A percentile compares a stretch with the other conserved stretches of the same genome.
These are phyloP conservation scores for Ustilago crameri DNA, from an alignment of 1,284 basidiomycete species.

Conservation along the genomic window DNA sequence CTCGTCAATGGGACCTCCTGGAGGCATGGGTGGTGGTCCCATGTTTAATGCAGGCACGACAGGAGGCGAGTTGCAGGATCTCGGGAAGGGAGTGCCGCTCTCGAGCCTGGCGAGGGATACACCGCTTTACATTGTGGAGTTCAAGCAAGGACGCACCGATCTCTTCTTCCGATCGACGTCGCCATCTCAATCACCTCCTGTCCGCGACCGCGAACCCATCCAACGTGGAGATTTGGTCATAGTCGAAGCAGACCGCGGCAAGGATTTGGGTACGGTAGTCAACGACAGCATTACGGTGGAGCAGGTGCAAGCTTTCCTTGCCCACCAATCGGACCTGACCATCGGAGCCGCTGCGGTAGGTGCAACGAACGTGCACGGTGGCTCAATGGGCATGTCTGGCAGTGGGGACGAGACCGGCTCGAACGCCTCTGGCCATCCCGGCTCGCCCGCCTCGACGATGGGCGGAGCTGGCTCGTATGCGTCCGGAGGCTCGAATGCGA, in stretches of 20 bases:
- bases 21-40: constrained; percentile 2
- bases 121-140: constrained; percentile 95
- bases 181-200: constrained; percentile 26
- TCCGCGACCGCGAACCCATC: constrained; percentile 68
- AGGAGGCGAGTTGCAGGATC: constrained; percentile 71
- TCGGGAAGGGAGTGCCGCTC: constrained; percentile 89
- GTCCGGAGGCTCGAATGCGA: background rate
- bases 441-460: constrained; percentile 26
- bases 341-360: constrained; percentile 26
- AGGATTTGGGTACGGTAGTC: constrained; percentile 85
- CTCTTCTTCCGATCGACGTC: constrained; percentile 78
- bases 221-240: constrained; percentile 89
- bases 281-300: constrained; percentile 74
- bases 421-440: constrained; percentile 19
- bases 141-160: constrained; percentile 95
- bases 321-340: constrained; percentile 57
- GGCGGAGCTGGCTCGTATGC: background rate
- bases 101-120: constrained; percentile 82
- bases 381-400: constrained; percentile 1
- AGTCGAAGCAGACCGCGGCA: constrained; percentile 94
- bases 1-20: constrained; percentile 32
- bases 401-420: constrained; percentile 23
- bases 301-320: constrained; percentile 77
- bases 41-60: constrained; percentile 16
- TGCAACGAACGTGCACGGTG: constrained; percentile 16